These are phyloP conservation scores for Verticillium nubilum DNA, from an alignment of 2,329 filamentous ascomycete species.

Conservation along the genomic window DNA sequence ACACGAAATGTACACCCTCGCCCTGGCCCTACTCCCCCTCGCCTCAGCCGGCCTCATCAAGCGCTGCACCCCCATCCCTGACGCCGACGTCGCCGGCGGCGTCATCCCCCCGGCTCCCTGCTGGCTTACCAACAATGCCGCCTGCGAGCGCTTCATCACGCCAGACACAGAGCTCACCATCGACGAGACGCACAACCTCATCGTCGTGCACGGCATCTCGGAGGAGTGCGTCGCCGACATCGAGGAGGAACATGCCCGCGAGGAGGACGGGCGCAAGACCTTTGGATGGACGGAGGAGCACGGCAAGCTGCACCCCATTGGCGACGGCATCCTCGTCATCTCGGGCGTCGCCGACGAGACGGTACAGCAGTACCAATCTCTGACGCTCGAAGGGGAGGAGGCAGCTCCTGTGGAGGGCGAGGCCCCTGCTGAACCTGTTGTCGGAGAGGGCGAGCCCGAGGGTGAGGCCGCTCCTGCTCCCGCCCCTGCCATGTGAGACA, in stretches of 20 bases:
- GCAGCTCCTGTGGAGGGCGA: background rate
- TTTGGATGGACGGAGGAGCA: conserved; percentile 16
- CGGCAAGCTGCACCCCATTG: conserved; percentile 14
- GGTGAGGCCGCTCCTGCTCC: background rate
- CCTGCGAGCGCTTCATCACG: conserved; percentile 14
- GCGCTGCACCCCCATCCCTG: conserved; percentile 16
- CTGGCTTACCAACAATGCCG: conserved; percentile 18
- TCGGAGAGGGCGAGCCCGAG: background rate
- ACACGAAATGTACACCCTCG: background rate
- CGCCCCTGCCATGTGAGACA: background rate
- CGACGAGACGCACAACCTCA: conserved; percentile 11
- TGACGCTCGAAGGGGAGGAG: background rate
- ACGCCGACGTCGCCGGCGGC: conserved; percentile 14
- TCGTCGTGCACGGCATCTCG: conserved; percentile 15
- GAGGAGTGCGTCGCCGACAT: conserved; percentile 15
- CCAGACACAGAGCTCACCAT: conserved; percentile 13
- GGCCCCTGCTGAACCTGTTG: background rate
- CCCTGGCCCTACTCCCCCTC: background rate
- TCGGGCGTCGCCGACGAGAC: conserved; percentile 14
- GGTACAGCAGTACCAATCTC: conserved; percentile 2
- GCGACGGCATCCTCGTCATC: conserved; percentile 15
- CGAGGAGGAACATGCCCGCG: conserved; percentile 16
- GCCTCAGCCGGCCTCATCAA: conserved; percentile 7
- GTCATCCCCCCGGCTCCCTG: conserved; percentile 19
- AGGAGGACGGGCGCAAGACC: conserved; percentile 15